phyloP scores from a whole-genome alignment of 2,329 filamentous ascomycete genomes.

The Pseudopithomyces chartarum region DNA sequence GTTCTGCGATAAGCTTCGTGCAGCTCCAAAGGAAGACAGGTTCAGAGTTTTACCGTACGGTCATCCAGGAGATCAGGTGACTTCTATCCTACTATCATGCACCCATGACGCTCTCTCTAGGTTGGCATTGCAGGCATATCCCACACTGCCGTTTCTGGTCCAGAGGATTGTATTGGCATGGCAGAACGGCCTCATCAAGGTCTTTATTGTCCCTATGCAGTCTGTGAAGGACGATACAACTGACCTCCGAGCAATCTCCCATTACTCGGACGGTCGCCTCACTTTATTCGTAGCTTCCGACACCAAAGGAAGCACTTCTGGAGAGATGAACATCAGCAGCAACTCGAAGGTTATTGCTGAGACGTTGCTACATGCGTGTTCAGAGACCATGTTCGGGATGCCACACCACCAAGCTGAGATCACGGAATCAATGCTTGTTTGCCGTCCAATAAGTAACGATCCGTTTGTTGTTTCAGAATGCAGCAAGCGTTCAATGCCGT shows the following conservation, averaged over 20 bases:
- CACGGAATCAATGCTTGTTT: slow-evolving; percentile 39
- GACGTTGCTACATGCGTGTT: slow-evolving; percentile 40
- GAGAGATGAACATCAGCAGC: slow-evolving; percentile 39
- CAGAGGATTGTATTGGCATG: slow-evolving; percentile 38
- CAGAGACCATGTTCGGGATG: slow-evolving; percentile 40
- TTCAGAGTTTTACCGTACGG: slow-evolving; percentile 47
- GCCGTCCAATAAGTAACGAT: slow-evolving; percentile 21
- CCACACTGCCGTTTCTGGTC: slow-evolving; percentile 40
- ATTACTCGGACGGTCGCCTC: slow-evolving; percentile 33
- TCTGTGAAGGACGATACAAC: slow-evolving; percentile 33
- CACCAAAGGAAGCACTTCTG: slow-evolving; percentile 22
- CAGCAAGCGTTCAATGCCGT: slow-evolving; percentile 40
- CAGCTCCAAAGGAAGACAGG: slow-evolving; percentile 50
- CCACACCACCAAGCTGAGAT: slow-evolving; percentile 39
- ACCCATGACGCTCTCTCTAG: slow-evolving; percentile 41
- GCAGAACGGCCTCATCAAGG: slow-evolving; percentile 37
- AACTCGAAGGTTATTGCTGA: slow-evolving; percentile 42
- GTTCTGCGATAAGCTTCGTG: slow-evolving; percentile 50
- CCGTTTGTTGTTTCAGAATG: slow-evolving; percentile 37
- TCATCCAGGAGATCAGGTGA: slow-evolving; percentile 53
- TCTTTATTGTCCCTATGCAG: slow-evolving; percentile 43
- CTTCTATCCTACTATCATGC: slow-evolving; percentile 47
- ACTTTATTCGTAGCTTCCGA: slow-evolving; percentile 41
- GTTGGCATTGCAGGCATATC: slow-evolving; percentile 52
- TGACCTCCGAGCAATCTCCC: slow-evolving; percentile 46